Evolutionary conservation across 495 filamentous ascomycete genomes (phyloP).

Genomic region (Neurospora hispaniola): DNA sequence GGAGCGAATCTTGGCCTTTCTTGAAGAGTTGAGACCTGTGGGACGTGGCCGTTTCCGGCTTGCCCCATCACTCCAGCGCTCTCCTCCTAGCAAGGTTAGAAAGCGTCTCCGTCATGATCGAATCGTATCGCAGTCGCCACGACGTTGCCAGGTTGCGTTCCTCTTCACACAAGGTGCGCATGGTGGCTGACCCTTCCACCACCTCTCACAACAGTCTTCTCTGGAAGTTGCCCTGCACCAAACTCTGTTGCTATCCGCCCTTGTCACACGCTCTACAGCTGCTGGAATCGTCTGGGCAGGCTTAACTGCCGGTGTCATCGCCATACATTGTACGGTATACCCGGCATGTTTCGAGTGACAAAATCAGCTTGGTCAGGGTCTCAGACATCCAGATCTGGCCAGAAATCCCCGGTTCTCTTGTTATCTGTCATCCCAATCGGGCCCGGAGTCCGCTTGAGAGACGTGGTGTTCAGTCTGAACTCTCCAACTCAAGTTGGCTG

Average conservation of each 20-base stretch:
- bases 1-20: neutral
- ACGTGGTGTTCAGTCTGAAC: neutral
- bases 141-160: neutral
- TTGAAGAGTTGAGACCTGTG: neutral
- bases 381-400: neutral
- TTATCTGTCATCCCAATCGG: neutral
- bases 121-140: neutral
- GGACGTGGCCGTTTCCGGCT: neutral
- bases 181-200: neutral
- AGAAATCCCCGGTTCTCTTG: neutral
- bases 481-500: neutral
- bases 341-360: neutral
- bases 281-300: neutral
- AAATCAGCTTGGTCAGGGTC: neutral
- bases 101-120: neutral
- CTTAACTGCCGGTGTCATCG: neutral
- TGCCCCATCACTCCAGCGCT: neutral
- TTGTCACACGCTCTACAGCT: neutral
- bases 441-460: neutral
- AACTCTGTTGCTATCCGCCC: neutral
- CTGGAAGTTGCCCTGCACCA: neutral
- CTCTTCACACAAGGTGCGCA: neutral
- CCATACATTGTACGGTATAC: neutral
- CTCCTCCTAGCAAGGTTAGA: neutral
- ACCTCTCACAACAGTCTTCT: neutral